Conservation (phyloP, 768 basidiomycete species). For the Calocera cornea region DNA sequence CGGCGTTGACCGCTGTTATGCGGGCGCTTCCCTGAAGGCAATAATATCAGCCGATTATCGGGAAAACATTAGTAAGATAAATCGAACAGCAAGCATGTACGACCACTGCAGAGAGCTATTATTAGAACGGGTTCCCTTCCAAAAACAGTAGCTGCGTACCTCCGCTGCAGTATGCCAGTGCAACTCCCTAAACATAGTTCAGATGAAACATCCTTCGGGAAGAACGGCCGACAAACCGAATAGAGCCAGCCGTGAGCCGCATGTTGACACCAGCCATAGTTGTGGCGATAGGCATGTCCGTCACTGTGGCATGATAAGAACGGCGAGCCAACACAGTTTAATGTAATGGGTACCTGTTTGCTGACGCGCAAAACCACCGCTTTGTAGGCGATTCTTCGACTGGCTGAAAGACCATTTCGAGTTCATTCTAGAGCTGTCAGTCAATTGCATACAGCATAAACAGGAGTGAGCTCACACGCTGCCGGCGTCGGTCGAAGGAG, state of each 20-base stretch:
- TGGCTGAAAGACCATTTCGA: constrained; percentile 52
- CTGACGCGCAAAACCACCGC: constrained; percentile 55
- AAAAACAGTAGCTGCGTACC: constrained; percentile 21
- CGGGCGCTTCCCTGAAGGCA: constrained; percentile 15
- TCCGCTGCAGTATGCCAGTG: constrained; percentile 42
- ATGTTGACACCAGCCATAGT: constrained; percentile 37
- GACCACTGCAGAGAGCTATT: constrained; percentile 16
- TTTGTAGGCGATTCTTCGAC: constrained; percentile 45
- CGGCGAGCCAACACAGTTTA: neutral
- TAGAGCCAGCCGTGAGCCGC: constrained; percentile 35
- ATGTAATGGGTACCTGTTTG: constrained; percentile 35
- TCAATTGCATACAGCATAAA: neutral
- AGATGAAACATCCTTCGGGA: neutral
- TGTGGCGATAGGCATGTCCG: constrained; percentile 29
- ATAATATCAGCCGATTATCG: constrained; percentile 5
- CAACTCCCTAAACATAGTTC: constrained; percentile 27
- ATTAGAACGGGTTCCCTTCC: neutral
- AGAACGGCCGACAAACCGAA: constrained; percentile 24
- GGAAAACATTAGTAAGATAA: constrained; percentile 8
- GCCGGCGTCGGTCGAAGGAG: constrained; percentile 51
- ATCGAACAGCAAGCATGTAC: constrained; percentile 34
- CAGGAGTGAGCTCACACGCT: constrained; percentile 25
- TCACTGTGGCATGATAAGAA: constrained; percentile 20
- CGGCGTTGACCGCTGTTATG: constrained; percentile 39
- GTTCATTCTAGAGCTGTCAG: constrained; percentile 25